Percentiles rank a stretch among this genome's conserved stretches.
Evolutionary conservation across 441 rosid genomes (phyloP).

Genomic region (Eugenia klotzschiana): DNA sequence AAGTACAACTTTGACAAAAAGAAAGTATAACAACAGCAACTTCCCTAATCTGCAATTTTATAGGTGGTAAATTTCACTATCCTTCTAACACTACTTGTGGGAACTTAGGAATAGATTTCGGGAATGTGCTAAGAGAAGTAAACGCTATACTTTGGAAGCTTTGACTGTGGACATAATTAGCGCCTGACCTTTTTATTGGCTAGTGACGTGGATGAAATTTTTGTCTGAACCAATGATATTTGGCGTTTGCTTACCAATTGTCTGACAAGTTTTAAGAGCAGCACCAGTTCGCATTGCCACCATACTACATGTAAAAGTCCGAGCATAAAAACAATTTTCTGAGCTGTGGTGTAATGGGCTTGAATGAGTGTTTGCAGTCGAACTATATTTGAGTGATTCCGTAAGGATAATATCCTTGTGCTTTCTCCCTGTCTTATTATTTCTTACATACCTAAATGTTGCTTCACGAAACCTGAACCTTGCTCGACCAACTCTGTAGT

Average conservation of each 20-base stretch:
- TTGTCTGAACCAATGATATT: not conserved
- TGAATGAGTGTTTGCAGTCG: not conserved
- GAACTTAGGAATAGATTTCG: not conserved
- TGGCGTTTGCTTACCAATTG: not conserved
- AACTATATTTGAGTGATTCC: not conserved
- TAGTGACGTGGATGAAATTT: not conserved
- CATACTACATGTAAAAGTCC: not conserved
- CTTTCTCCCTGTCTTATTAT: not conserved
- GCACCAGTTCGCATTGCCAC: not conserved
- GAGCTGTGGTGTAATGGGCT: not conserved
- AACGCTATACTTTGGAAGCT: not conserved
- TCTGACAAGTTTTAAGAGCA: not conserved
- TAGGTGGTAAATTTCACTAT: not conserved
- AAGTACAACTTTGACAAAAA: not conserved
- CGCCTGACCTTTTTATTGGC: not conserved
- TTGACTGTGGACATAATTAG: not conserved
- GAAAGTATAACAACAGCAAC: not conserved
- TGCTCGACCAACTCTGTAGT: not conserved
- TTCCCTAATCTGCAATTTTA: not conserved
- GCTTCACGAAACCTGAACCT: not conserved
- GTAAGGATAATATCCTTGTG: not conserved
- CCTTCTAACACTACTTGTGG: not conserved
- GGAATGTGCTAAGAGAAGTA: not conserved
- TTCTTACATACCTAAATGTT: not conserved
- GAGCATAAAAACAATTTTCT: not conserved